Percentiles rank a stretch among this genome's conserved stretches.
Conservation (phyloP, 225 moss, liverwort and hornwort species). For the Pleurozium schreberi region DNA sequence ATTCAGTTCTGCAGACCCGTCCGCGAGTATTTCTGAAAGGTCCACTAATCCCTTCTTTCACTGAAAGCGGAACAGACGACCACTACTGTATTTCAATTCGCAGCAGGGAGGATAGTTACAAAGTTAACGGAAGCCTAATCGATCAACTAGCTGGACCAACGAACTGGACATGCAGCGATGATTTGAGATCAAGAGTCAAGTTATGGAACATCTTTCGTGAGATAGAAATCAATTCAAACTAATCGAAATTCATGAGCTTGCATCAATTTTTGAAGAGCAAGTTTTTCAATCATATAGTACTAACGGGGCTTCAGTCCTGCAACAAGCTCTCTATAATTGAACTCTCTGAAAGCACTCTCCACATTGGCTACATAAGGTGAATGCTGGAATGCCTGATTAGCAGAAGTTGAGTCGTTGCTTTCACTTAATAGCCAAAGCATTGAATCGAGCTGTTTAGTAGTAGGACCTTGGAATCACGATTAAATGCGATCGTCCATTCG, state of each 20-base stretch:
- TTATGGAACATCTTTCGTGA: neutral
- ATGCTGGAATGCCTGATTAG: neutral
- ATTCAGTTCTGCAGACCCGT: neutral
- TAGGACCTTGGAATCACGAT: neutral
- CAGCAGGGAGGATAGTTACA: neutral
- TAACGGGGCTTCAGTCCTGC: too few relatives aligned
- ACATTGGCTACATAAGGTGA: neutral
- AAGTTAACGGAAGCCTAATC: too few relatives aligned
- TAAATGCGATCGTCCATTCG: neutral
- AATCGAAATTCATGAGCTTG: neutral
- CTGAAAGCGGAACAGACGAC: neutral
- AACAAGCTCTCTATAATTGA: neutral
- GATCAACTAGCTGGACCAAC: neutral
- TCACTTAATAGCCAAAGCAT: neutral
- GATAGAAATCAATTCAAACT: neutral
- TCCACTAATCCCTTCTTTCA: accelerated
- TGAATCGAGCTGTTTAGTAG: too few relatives aligned
- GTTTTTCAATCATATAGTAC: too few relatives aligned
- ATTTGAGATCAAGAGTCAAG: neutral
- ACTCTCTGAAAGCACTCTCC: neutral
- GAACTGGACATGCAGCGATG: neutral
- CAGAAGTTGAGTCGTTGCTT: too few relatives aligned
- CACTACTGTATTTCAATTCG: too few relatives aligned
- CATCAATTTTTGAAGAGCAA: too few relatives aligned
- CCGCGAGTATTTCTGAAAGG: neutral